Percentiles rank a stretch among this genome's conserved stretches.
These are phyloP conservation scores for Psilocybe cyanescens DNA, from an alignment of 768 basidiomycete species.

Conservation along the genomic window DNA sequence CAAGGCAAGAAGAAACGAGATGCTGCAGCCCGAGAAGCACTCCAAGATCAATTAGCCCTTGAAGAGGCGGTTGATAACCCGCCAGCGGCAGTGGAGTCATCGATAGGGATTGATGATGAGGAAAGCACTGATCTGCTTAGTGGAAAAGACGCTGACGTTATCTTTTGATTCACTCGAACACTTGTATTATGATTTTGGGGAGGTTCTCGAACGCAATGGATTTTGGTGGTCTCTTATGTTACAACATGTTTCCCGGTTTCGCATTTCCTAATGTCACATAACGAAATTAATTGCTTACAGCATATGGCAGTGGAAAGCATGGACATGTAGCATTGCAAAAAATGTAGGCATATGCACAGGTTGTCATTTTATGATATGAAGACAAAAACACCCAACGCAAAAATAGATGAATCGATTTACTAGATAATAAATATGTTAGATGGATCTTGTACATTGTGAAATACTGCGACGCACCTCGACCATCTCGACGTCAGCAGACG, in stretches of 20 bases:
- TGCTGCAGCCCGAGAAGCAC: constrained; percentile 48
- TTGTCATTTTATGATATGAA: constrained; percentile 47
- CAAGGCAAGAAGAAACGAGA: constrained; percentile 97
- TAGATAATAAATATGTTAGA: constrained; percentile 24
- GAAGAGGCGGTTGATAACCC: constrained; percentile 24
- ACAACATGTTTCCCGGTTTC: constrained; percentile 4
- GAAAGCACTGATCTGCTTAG: constrained; percentile 63
- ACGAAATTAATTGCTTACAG: constrained; percentile 3
- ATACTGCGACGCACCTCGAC: constrained; percentile 64
- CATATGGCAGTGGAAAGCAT: constrained; percentile 14
- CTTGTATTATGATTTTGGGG: not conserved
- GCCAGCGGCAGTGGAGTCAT: constrained; percentile 31
- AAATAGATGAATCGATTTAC: constrained; percentile 35
- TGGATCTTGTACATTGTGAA: not conserved
- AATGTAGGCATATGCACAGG: constrained; percentile 71
- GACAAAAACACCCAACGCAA: constrained; percentile 21
- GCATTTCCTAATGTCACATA: constrained; percentile 12
- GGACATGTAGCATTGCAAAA: constrained; percentile 57
- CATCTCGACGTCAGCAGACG: constrained; percentile 74
- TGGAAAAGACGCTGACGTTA: constrained; percentile 91
- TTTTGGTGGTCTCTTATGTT: constrained; percentile 1
- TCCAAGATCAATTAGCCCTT: constrained; percentile 12
- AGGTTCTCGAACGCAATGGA: constrained; percentile 1
- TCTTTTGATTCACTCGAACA: constrained; percentile 65
- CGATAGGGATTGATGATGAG: constrained; percentile 35